Conservation (phyloP, 306 rosid species). For the Cicer yamashitae region DNA sequence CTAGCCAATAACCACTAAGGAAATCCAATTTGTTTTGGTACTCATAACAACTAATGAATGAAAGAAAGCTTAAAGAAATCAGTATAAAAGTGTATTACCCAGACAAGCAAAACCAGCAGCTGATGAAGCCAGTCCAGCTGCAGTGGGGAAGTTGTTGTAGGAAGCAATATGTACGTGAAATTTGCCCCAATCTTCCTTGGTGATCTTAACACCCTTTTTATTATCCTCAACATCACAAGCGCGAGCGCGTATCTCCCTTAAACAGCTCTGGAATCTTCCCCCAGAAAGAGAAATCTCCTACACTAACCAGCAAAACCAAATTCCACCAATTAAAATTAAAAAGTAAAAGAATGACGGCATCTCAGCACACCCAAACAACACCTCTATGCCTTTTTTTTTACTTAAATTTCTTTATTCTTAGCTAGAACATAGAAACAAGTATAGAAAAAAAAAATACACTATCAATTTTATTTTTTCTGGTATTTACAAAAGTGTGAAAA, state of each 20-base stretch:
- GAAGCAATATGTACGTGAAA: slow-evolving; percentile 88
- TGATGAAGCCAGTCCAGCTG: slow-evolving; percentile 98
- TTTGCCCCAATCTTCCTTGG: slow-evolving; percentile 78
- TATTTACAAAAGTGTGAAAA: slow-evolving; percentile 29
- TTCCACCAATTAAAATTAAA: slow-evolving; percentile 49
- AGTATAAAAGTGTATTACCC: slow-evolving; percentile 54
- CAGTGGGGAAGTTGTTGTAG: slow-evolving; percentile 95
- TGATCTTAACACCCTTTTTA: slow-evolving; percentile 78
- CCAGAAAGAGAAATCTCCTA: slow-evolving; percentile 98
- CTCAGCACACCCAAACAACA: slow-evolving; percentile 12
- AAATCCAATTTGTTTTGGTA: slow-evolving; percentile 9
- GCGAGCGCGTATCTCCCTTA: slow-evolving; percentile 85
- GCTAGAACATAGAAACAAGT: not conserved
- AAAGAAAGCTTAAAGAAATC: slow-evolving; percentile 17
- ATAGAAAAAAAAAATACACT: not conserved
- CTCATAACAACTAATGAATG: slow-evolving; percentile 17
- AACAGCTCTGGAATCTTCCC: slow-evolving; percentile 86
- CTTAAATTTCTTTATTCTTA: not conserved
- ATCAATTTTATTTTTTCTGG: not conserved
- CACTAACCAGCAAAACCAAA: slow-evolving; percentile 64
- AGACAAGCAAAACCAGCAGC: slow-evolving; percentile 98
- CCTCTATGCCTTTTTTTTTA: not conserved
- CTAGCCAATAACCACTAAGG: slow-evolving; percentile 28
- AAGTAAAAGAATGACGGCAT: slow-evolving; percentile 19
- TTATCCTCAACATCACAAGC: slow-evolving; percentile 82